Evolutionary conservation across 495 filamentous ascomycete genomes (phyloP).

Genomic region (Neurospora tetrasperma): DNA sequence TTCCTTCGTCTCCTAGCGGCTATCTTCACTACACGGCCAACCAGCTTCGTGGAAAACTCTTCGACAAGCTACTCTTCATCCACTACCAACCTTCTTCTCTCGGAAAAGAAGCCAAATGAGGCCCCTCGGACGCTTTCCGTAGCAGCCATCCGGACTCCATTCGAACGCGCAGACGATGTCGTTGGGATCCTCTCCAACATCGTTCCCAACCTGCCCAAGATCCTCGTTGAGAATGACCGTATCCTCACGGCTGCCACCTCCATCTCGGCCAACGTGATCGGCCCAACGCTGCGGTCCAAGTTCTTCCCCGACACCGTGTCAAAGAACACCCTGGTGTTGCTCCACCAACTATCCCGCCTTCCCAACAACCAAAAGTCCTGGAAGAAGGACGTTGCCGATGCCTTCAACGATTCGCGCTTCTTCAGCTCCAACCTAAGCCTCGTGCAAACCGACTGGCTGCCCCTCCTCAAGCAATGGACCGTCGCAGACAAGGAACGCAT

Average conservation of each 20-base stretch:
- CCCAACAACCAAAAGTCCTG: conserved; percentile 76
- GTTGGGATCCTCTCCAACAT: conserved; percentile 68
- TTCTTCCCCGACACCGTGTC: conserved; percentile 81
- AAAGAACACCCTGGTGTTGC: conserved; percentile 54
- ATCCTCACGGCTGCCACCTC: conserved; percentile 63
- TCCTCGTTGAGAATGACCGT: conserved; percentile 77
- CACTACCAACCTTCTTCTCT: conserved; percentile 1
- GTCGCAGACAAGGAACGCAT: conserved; percentile 81
- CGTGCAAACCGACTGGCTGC: conserved; percentile 67
- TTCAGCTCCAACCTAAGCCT: conserved; percentile 57
- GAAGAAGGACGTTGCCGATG: conserved; percentile 87
- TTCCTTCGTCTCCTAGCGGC: conserved; percentile 81
- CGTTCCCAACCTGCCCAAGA: conserved; percentile 72
- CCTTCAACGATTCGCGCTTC: conserved; percentile 82
- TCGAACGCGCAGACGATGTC: conserved; percentile 58
- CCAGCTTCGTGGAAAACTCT: conserved; percentile 42
- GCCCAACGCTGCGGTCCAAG: conserved; percentile 74
- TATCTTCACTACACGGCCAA: conserved; percentile 78
- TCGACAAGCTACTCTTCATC: conserved; percentile 17
- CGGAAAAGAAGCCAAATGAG: conserved; percentile 20
- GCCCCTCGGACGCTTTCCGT: conserved; percentile 1
- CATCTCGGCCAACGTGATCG: conserved; percentile 76
- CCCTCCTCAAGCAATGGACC: conserved; percentile 71
- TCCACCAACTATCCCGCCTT: conserved; percentile 67
- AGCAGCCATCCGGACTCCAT: conserved; percentile 18